Percentiles rank a stretch among this genome's conserved stretches.
Evolutionary conservation across 495 filamentous ascomycete species (phyloP).

Genomic region (Cudoniella acicularis): DNA sequence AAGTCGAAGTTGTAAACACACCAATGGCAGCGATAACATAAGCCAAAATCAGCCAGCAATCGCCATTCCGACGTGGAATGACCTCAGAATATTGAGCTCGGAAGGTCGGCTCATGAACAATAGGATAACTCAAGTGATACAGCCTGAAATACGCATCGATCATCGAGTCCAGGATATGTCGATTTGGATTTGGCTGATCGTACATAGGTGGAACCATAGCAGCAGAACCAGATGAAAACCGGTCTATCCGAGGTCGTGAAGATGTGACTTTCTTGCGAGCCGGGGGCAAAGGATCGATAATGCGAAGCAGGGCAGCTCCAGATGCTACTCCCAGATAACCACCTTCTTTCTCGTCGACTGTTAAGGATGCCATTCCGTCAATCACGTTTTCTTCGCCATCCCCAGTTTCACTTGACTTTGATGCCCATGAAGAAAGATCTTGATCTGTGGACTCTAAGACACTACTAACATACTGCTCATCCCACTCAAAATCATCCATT

Average conservation of each 20-base stretch:
- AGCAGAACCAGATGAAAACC: background rate
- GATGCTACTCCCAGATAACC: constrained; percentile 39
- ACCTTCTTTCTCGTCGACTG: constrained; percentile 45
- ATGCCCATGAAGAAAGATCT: background rate
- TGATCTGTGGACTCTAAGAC: background rate
- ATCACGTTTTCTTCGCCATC: constrained; percentile 24
- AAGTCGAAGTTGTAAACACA: constrained; percentile 38
- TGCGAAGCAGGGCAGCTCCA: background rate
- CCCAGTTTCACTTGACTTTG: background rate
- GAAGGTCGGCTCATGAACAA: constrained; percentile 53
- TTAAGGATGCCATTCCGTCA: constrained; percentile 52
- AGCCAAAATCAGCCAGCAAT: constrained; percentile 46
- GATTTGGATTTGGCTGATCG: constrained; percentile 37
- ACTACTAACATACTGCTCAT: constrained; percentile 9
- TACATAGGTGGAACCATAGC: constrained; percentile 20
- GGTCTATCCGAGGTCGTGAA: constrained; percentile 26
- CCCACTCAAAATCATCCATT: constrained; percentile 23
- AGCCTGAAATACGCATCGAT: constrained; percentile 51
- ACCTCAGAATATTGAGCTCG: constrained; percentile 51
- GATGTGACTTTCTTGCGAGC: constrained; percentile 32
- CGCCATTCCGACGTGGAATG: constrained; percentile 43
- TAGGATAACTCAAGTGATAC: constrained; percentile 52
- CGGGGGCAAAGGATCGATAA: constrained; percentile 9
- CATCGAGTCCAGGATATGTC: constrained; percentile 31
- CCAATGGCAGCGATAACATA: constrained; percentile 48